Evolutionary conservation across 768 basidiomycete genomes (phyloP).

Genomic region (Serpula lacrymans): DNA sequence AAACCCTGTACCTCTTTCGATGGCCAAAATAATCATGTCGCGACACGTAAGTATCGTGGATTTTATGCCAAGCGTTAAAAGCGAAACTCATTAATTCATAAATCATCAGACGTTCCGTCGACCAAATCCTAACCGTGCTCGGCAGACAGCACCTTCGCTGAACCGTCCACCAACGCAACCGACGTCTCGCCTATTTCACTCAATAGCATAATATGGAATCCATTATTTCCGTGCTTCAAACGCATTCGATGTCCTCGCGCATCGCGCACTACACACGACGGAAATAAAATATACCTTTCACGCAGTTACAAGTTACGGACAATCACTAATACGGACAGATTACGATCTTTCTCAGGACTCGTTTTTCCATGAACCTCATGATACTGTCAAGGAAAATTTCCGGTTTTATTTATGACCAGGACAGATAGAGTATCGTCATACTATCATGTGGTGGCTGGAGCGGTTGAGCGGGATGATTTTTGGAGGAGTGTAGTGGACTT

Average conservation of each 20-base stretch:
- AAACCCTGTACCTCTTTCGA: constrained; percentile 40
- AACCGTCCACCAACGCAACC: constrained; percentile 26
- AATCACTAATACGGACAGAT: constrained; percentile 11
- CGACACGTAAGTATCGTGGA: constrained; percentile 37
- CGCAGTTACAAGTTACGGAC: constrained; percentile 24
- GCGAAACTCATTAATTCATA: constrained; percentile 7
- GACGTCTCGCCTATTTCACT: constrained; percentile 30
- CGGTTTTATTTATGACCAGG: constrained; percentile 19
- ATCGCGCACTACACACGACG: constrained; percentile 8
- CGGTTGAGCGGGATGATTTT: background rate
- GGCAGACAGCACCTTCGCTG: constrained; percentile 16
- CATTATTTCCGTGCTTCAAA: background rate
- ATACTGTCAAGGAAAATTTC: constrained; percentile 21
- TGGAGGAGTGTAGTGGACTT: constrained; percentile 19
- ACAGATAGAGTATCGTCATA: too few relatives aligned
- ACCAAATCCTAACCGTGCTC: constrained; percentile 24
- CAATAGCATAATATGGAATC: constrained; percentile 23
- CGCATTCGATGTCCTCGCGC: constrained; percentile 4
- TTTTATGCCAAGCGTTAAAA: background rate
- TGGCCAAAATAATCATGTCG: constrained; percentile 54
- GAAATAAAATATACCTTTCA: constrained; percentile 26
- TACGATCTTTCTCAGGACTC: too few relatives aligned
- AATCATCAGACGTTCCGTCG: constrained; percentile 29
- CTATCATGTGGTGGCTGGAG: constrained; percentile 9
- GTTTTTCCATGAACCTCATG: constrained; percentile 20